These are phyloP conservation scores for Camelina hispida DNA, from an alignment of 345 rosid species.

Conservation along the genomic window DNA sequence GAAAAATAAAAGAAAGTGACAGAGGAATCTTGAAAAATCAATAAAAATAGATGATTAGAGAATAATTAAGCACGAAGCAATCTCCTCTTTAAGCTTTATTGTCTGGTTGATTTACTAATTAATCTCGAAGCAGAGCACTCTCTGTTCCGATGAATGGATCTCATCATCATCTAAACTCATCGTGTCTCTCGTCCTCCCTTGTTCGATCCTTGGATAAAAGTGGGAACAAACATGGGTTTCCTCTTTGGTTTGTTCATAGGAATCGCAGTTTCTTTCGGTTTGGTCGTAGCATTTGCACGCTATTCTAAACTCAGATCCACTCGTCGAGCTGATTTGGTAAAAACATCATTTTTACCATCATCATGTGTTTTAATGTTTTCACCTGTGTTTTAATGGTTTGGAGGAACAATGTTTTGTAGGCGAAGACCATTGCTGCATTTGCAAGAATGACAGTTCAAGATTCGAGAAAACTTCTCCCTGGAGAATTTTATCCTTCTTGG, in stretches of 20 bases:
- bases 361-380: neutral
- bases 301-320: slow-evolving; percentile 63
- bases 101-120: slow-evolving; percentile 20
- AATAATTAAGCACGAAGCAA: slow-evolving; percentile 28
- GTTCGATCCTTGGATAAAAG: slow-evolving; percentile 12
- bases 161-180: neutral
- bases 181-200: neutral
- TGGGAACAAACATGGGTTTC: slow-evolving; percentile 51
- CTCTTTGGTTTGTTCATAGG: slow-evolving; percentile 60
- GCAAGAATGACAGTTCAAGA: slow-evolving; percentile 89
- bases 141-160: slow-evolving; percentile 35
- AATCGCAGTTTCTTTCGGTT: slow-evolving; percentile 55
- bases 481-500: slow-evolving; percentile 77
- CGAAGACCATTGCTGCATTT: slow-evolving; percentile 73
- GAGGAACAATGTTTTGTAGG: slow-evolving; percentile 48
- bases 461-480: slow-evolving; percentile 76
- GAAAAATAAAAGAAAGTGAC: neutral
- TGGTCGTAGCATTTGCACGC: slow-evolving; percentile 65
- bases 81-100: slow-evolving; percentile 30
- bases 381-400: neutral
- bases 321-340: slow-evolving; percentile 62
- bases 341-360: neutral
- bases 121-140: slow-evolving; percentile 39
- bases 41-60: slow-evolving; percentile 23
- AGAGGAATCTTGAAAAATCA: slow-evolving; percentile 26